Evolutionary conservation across 352 stramenopile species (phyloP), one percentile per base, ranked within the genome.

Genomic region (Phytophthora capsici): DNA sequence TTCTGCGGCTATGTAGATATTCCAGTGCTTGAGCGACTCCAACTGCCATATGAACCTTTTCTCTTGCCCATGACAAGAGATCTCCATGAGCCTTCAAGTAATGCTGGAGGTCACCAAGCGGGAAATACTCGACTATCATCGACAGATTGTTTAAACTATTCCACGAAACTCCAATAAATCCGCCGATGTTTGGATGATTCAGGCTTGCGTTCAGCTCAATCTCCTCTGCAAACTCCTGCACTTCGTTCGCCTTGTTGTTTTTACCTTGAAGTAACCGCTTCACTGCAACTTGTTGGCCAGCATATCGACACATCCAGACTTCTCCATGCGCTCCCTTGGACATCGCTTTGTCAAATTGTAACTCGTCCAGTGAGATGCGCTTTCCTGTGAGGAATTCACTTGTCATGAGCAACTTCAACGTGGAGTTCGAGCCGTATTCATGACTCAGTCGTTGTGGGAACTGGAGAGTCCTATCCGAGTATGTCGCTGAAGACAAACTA

Each of bases 71-170:
- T 13, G 46, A 65, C 40, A 76, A 9, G 1, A 20, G 22, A n/a
- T 55, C 57, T 13, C 41, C 56, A 10, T 67, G 38, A 1, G 28
- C 37, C 13, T 65, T 61, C 5, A 83, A 47, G 34, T 80, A 66
- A 20, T 20, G 43, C 25, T 77, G 54, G 20, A 83, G 36, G 52
- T 83, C 71, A 25, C 75, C 71, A 16, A 50, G 44, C 0, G 66
- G 46, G 25, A 84, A 58, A 49, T 75, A 84, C 61, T 84, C 76
- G 9, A 74, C 63, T 9, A 76, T 58, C 52, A 80, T 79, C 10
- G 57, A 37, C 28, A 84, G 30, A 38, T 84, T 76, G 44, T 78
- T 63, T 4, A 82, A 61, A n/a, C 66, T 76, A 53, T 68, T 80
- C 73, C 76, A 82, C 0, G 70, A 63, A 1, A 84, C 73, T 2